Conservation (phyloP, 495 filamentous ascomycete genomes). For the Neurospora sp. region DNA sequence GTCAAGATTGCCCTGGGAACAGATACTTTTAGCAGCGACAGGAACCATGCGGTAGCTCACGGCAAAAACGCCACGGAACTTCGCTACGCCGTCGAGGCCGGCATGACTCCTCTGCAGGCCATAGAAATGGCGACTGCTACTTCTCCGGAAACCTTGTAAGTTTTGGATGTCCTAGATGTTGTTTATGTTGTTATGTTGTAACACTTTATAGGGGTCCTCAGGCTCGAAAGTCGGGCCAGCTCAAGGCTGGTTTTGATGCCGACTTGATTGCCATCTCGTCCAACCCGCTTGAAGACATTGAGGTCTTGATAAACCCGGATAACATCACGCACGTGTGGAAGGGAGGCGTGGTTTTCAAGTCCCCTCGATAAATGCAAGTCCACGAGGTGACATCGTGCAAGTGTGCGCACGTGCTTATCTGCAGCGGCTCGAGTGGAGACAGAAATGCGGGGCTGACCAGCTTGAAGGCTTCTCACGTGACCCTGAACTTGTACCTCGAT, state of each 20-base stretch:
- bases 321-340: conserved; percentile 41
- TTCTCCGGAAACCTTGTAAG: conserved; percentile 25
- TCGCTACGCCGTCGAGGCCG: conserved; percentile 38
- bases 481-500: not conserved
- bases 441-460: not conserved
- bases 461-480: not conserved
- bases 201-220: conserved; percentile 16
- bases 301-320: conserved; percentile 27
- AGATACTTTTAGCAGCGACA: conserved; percentile 19
- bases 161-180: conserved; percentile 7
- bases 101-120: conserved; percentile 40
- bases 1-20: conserved; percentile 35
- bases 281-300: conserved; percentile 39
- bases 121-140: conserved; percentile 45
- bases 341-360: conserved; percentile 32
- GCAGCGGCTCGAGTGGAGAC: not conserved
- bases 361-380: not conserved
- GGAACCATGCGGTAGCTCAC: conserved; percentile 7
- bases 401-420: not conserved
- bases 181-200: not conserved
- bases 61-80: conserved; percentile 41
- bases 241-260: conserved; percentile 39
- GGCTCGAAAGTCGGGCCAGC: conserved; percentile 38
- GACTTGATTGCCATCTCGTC: conserved; percentile 36
- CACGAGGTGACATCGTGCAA: not conserved